Conservation (phyloP, 495 filamentous ascomycete species). For the Neurospora sp. region DNA sequence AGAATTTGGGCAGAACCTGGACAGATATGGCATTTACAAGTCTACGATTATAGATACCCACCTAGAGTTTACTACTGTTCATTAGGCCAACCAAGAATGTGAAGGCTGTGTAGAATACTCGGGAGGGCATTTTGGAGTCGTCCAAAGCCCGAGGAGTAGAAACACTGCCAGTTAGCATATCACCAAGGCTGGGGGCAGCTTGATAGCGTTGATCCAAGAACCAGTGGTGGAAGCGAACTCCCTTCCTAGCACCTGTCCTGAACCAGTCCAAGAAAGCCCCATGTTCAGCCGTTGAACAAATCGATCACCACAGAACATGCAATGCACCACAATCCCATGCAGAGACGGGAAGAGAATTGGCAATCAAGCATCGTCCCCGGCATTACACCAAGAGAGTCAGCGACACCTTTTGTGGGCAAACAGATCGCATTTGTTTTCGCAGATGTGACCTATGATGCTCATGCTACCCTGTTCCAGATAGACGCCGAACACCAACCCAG, state of each 20-base stretch:
- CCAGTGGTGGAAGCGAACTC: not conserved
- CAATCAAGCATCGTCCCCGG: conserved; percentile 82
- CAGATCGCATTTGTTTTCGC: conserved; percentile 41
- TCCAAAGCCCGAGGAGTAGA: not conserved
- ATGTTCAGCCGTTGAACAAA: not conserved
- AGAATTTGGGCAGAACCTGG: not conserved
- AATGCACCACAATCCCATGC: not conserved
- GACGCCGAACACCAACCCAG: conserved; percentile 33
- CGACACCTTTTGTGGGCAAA: conserved; percentile 70
- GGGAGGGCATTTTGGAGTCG: not conserved
- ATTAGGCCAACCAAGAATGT: not conserved
- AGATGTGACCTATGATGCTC: conserved; percentile 35
- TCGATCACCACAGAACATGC: not conserved
- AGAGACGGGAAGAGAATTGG: conserved; percentile 46
- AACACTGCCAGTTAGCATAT: not conserved
- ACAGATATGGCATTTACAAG: not conserved
- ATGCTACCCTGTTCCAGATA: conserved; percentile 32
- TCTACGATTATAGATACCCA: not conserved
- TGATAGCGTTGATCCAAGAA: not conserved
- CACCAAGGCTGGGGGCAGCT: not conserved
- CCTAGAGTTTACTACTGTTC: not conserved
- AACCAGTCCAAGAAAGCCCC: not conserved
- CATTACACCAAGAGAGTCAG: conserved; percentile 52
- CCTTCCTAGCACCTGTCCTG: not conserved
- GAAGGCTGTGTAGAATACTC: not conserved